Conservation (phyloP, 2,329 filamentous ascomycete genomes). For the Aspergillus glaucus region DNA sequence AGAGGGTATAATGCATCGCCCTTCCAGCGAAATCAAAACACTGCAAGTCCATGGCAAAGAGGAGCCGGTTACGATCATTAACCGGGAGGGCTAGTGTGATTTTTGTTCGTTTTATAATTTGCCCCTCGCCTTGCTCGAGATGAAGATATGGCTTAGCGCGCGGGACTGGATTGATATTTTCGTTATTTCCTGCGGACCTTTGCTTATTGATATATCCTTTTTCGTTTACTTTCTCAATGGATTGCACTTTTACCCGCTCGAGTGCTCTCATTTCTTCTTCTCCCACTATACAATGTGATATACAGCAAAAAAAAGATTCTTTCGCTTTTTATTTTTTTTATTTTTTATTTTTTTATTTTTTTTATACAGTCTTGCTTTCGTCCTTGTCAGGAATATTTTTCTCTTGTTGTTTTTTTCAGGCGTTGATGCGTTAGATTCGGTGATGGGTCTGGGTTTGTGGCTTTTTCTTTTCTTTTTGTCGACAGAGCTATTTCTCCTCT, state of each 20-base stretch:
- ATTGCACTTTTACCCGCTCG: constrained; percentile 6
- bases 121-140: constrained; percentile 25
- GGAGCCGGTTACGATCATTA: constrained; percentile 59
- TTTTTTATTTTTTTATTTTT: not conserved
- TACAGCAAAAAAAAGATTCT: constrained; percentile 11
- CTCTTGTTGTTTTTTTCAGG: constrained; percentile 14
- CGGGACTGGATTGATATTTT: constrained; percentile 22
- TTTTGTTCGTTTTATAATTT: constrained; percentile 9
- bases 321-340: constrained; percentile 1
- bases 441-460: constrained; percentile 24
- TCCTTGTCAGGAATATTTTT: constrained; percentile 12
- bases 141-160: constrained; percentile 36
- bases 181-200: constrained; percentile 3
- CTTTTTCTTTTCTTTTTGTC: constrained; percentile 9
- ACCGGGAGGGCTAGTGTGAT: constrained; percentile 13
- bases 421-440: constrained; percentile 31
- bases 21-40: constrained; percentile 45
- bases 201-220: constrained; percentile 13
- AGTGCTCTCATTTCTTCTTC: constrained; percentile 7
- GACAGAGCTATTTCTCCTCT: not conserved
- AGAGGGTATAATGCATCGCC: constrained; percentile 28
- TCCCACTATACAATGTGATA: constrained; percentile 17
- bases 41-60: constrained; percentile 58
- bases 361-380: constrained; percentile 2
- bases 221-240: constrained; percentile 11